Conservation (phyloP, 2,329 filamentous ascomycete genomes). For the Pyrenophora seminiperda region DNA sequence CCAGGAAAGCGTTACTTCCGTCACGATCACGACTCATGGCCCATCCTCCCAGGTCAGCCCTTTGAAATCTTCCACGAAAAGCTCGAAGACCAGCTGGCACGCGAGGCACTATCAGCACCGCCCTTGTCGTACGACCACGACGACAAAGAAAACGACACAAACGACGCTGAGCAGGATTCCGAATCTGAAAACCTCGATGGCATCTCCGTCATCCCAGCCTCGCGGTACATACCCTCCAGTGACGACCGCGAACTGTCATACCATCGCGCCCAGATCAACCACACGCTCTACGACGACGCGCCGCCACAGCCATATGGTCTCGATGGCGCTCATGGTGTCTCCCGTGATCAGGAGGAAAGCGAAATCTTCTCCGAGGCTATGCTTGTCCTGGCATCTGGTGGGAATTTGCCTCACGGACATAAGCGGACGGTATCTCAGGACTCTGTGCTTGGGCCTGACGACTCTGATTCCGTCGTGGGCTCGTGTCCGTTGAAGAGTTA, state of each 20-base stretch:
- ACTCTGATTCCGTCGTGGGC: too few species aligned
- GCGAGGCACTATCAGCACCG: conserved; percentile 23
- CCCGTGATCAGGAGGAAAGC: not conserved
- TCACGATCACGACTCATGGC: conserved; percentile 15
- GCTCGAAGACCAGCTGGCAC: conserved; percentile 25
- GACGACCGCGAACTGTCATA: conserved; percentile 5
- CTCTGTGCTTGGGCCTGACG: not conserved
- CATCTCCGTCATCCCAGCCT: conserved; percentile 22
- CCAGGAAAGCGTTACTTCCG: conserved; percentile 10
- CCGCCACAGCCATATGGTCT: conserved; percentile 20
- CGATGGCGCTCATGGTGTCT: conserved; percentile 12
- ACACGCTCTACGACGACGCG: conserved; percentile 13
- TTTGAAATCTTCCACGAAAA: conserved; percentile 26
- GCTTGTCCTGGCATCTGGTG: conserved; percentile 14
- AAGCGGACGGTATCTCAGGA: not conserved
- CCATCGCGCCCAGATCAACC: conserved; percentile 8
- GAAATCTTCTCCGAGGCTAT: conserved; percentile 4
- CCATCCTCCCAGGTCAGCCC: conserved; percentile 10
- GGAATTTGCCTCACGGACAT: conserved; percentile 6
- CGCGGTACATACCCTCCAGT: conserved; percentile 16
- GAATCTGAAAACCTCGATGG: conserved; percentile 8
- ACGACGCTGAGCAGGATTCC: conserved; percentile 3
- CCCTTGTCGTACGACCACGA: conserved; percentile 28
- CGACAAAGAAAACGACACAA: conserved; percentile 28
- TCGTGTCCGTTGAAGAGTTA: too few species aligned